Percentiles rank a stretch among this genome's conserved stretches.
These are phyloP conservation scores for Phytopythium montanum DNA, from an alignment of 352 stramenopile genomes.

Conservation along the genomic window DNA sequence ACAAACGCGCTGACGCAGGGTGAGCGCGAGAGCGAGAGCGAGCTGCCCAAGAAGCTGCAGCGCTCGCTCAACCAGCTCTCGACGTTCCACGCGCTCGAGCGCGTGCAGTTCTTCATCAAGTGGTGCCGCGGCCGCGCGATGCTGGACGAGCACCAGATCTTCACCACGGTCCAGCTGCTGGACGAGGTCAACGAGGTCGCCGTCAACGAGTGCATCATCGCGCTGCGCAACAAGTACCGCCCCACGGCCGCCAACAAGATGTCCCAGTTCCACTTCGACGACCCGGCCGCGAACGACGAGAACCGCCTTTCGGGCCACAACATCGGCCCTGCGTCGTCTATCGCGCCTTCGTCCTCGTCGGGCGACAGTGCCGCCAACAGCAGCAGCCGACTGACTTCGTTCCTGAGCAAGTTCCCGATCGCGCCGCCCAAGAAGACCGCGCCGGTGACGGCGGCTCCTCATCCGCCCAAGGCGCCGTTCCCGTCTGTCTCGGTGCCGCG, in stretches of 20 bases:
- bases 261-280: constrained; percentile 29
- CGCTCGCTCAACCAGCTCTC: constrained; percentile 60
- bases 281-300: constrained; percentile 9
- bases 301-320: constrained; percentile 2
- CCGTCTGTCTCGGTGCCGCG: constrained; percentile 7
- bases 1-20: constrained; percentile 37
- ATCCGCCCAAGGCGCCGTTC: constrained; percentile 14
- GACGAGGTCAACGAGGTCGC: constrained; percentile 72
- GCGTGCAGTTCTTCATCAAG: constrained; percentile 85
- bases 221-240: constrained; percentile 56
- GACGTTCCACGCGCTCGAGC: constrained; percentile 80
- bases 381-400: constrained; percentile 50
- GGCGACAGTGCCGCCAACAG: constrained; percentile 15
- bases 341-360: neutral
- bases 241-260: constrained; percentile 24
- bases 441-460: neutral
- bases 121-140: constrained; percentile 55
- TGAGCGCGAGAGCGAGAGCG: constrained; percentile 16
- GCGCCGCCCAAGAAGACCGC: constrained; percentile 20
- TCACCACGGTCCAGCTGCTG: constrained; percentile 76
- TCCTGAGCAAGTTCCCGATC: constrained; percentile 63
- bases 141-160: constrained; percentile 70
- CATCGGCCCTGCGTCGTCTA: neutral
- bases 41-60: constrained; percentile 70
- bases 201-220: constrained; percentile 55